Percentiles rank a stretch among this genome's conserved stretches.
These are phyloP conservation scores for Alternaria burnsii DNA, from an alignment of 2,329 filamentous ascomycete genomes.

Conservation along the genomic window DNA sequence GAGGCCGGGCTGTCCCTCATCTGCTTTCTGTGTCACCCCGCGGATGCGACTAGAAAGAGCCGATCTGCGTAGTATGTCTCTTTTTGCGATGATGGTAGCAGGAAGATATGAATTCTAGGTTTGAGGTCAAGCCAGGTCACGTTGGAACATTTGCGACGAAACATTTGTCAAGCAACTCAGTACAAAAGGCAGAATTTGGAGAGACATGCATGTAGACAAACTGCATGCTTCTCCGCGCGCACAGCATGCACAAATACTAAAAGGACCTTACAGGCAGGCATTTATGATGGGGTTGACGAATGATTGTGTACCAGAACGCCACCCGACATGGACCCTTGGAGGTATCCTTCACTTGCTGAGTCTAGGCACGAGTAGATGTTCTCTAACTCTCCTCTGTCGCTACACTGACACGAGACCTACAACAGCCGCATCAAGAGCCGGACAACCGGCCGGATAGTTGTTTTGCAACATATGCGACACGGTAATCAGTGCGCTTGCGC, in stretches of 20 bases:
- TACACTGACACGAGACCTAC: constrained; percentile 20
- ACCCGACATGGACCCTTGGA: constrained; percentile 18
- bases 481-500: constrained; percentile 38
- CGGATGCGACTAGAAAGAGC: constrained; percentile 14
- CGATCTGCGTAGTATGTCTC: constrained; percentile 19
- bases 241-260: constrained; percentile 42
- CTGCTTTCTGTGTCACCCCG: constrained; percentile 27
- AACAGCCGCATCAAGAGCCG: constrained; percentile 37
- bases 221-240: constrained; percentile 27
- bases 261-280: constrained; percentile 25
- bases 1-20: constrained; percentile 10
- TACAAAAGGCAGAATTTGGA: constrained; percentile 19
- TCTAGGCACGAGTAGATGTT: constrained; percentile 4
- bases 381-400: constrained; percentile 16
- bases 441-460: constrained; percentile 32
- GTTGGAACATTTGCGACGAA: constrained; percentile 30
- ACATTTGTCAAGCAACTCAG: constrained; percentile 17
- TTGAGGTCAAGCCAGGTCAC: constrained; percentile 42
- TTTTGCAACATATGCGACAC: constrained; percentile 38
- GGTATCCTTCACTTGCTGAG: constrained; percentile 4
- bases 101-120: constrained; percentile 43
- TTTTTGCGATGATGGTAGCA: constrained; percentile 26
- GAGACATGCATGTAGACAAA: constrained; percentile 20
- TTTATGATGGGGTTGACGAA: constrained; percentile 2
- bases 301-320: constrained; percentile 18